Evolutionary conservation across 208 protist genomes (phyloP), one percentile per base, ranked within the genome.

Genomic region (Leishmania major): DNA sequence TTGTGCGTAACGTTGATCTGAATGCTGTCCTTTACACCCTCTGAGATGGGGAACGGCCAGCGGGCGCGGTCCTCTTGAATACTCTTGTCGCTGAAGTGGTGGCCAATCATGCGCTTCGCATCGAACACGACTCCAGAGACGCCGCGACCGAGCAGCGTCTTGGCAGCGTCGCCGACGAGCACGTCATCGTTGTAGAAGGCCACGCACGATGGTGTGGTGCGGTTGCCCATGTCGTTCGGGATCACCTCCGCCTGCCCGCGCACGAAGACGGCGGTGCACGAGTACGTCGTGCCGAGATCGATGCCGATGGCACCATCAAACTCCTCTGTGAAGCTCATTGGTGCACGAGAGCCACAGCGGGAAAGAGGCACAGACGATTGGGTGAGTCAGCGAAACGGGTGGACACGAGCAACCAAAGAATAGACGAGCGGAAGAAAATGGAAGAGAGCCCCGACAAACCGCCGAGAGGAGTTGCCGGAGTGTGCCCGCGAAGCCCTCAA

Each of bases 151-250:
- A 89, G 92, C 79, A 99, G 96, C 79, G 98, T 96, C 78, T 92
- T 93, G 25, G 99, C 99, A 15, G 96, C 97, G 70, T 99, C 98
- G 77, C 99, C 99, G 78, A 99, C 94, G 17, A 99, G 92, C 19
- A 97, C 85, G 75, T 99, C 98, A 35, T 80, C 80, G 75, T 99
- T 97, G 75, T 97, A 99, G 92, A 99, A 99, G 25, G 99, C 99
- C 40, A 99, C 99, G 71, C 95, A 99, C 10, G 99, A 99, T 31
- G 99, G 99, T 22, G 99, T 99, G 47, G 99, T 99, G 78, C 99
- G 95, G 91, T 99, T 99, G 87, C 99, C 99, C 91, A 99, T 97
- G 78, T 99, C 99, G 87, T 99, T 99, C n/a, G 99, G 92, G 72
- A 99, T 99, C 83, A 99, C 99, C 91, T 99, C 87, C 17, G 87